phyloP scores from a whole-genome alignment of 2,329 filamentous ascomycete genomes.

The Beauveria sp. region DNA sequence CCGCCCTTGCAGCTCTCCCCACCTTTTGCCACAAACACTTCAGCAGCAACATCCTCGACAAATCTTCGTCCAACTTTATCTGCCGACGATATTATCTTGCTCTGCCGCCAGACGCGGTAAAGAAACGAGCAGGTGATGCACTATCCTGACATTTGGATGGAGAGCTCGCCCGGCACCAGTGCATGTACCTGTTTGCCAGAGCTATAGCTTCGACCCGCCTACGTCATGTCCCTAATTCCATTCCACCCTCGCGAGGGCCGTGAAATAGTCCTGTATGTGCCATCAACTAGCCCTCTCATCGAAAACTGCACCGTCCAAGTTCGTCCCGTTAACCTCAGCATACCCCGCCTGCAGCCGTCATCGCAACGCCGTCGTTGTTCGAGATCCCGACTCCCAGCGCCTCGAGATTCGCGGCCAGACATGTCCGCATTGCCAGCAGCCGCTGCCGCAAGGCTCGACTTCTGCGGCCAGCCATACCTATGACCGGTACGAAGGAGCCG shows the following conservation, averaged over 20 bases:
- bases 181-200: not conserved
- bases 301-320: not conserved
- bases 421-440: constrained; percentile 87
- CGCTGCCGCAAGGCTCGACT: constrained; percentile 39
- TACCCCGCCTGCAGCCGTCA: constrained; percentile 58
- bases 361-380: constrained; percentile 85
- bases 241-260: constrained; percentile 66
- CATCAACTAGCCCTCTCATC: not conserved
- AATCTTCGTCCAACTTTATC: not conserved
- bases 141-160: not conserved
- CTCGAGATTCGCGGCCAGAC: constrained; percentile 71
- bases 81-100: not conserved
- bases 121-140: not conserved
- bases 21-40: constrained; percentile 7
- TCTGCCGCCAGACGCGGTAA: not conserved
- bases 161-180: not conserved
- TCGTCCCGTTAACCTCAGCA: not conserved
- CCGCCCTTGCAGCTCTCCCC: constrained; percentile 6
- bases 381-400: constrained; percentile 75
- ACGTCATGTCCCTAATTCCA: constrained; percentile 61
- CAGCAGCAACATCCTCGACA: not conserved
- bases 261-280: constrained; percentile 71
- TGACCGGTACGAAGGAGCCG: constrained; percentile 33
- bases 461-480: constrained; percentile 41
- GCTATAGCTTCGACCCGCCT: not conserved